phyloP scores from a whole-genome alignment of 495 filamentous ascomycete species.

The Aspergillus egyptiacus region DNA sequence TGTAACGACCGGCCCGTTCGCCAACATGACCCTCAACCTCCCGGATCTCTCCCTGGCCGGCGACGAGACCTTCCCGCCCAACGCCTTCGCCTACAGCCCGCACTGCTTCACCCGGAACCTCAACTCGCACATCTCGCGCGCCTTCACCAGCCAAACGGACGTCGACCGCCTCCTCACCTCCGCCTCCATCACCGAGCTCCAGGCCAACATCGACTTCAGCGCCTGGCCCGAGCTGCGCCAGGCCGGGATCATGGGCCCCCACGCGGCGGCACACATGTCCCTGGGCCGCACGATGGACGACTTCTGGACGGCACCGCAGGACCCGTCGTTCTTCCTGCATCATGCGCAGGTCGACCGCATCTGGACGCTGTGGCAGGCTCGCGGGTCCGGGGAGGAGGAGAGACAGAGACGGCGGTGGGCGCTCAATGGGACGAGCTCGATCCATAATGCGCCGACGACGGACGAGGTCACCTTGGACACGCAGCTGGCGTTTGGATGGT shows the following conservation, averaged over 20 bases:
- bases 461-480: not conserved
- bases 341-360: not conserved
- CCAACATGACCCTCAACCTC: not conserved
- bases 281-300: not conserved
- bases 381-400: too few species aligned
- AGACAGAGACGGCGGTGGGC: not conserved
- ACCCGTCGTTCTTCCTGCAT: slow-evolving; percentile 3
- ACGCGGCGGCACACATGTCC: not conserved
- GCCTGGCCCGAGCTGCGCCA: not conserved
- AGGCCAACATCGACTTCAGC: not conserved
- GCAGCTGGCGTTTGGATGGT: not conserved
- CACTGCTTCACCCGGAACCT: slow-evolving; percentile 4
- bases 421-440: not conserved
- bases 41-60: not conserved
- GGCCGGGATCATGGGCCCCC: not conserved
- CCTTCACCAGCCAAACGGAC: not conserved
- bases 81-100: not conserved
- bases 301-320: not conserved
- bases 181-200: not conserved
- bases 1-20: slow-evolving; percentile 53
- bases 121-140: not conserved
- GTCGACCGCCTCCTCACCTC: not conserved
- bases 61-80: not conserved
- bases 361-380: not conserved
- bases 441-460: not conserved